These are phyloP conservation scores for Xylaria hypoxylon DNA, from an alignment of 2,329 filamentous ascomycete species.

Conservation along the genomic window DNA sequence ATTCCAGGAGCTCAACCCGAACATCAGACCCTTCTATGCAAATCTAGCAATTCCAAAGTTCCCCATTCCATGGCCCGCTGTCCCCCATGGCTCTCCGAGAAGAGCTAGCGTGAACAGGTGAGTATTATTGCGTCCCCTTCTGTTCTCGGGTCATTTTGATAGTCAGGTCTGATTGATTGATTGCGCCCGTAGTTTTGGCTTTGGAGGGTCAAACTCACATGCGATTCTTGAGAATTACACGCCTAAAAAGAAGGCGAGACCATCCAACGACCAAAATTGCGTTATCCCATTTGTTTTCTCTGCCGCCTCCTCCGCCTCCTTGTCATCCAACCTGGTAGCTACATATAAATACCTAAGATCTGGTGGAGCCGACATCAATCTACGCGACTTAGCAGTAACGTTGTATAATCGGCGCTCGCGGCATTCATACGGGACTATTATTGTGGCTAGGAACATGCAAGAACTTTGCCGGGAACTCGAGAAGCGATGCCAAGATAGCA, in stretches of 20 bases:
- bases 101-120: constrained; percentile 45
- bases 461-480: constrained; percentile 1
- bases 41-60: constrained; percentile 36
- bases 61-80: constrained; percentile 39
- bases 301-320: constrained; percentile 9
- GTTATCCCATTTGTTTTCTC: constrained; percentile 31
- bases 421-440: constrained; percentile 44
- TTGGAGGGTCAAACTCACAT: constrained; percentile 39
- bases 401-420: constrained; percentile 14
- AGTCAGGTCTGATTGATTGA: constrained; percentile 10
- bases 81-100: constrained; percentile 13
- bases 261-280: not conserved
- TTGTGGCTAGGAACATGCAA: constrained; percentile 41
- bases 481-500: constrained; percentile 40
- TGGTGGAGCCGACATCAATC: not conserved
- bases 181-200: constrained; percentile 35
- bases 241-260: not conserved
- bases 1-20: constrained; percentile 48
- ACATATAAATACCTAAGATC: not conserved
- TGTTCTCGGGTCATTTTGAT: not conserved
- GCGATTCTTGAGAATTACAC: constrained; percentile 37
- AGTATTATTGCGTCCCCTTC: not conserved
- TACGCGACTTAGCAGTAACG: constrained; percentile 24
- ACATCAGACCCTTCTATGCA: constrained; percentile 43
- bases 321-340: not conserved